These are phyloP conservation scores for Calonectria fujianensis DNA, from an alignment of 2,329 filamentous ascomycete genomes.

Conservation along the genomic window DNA sequence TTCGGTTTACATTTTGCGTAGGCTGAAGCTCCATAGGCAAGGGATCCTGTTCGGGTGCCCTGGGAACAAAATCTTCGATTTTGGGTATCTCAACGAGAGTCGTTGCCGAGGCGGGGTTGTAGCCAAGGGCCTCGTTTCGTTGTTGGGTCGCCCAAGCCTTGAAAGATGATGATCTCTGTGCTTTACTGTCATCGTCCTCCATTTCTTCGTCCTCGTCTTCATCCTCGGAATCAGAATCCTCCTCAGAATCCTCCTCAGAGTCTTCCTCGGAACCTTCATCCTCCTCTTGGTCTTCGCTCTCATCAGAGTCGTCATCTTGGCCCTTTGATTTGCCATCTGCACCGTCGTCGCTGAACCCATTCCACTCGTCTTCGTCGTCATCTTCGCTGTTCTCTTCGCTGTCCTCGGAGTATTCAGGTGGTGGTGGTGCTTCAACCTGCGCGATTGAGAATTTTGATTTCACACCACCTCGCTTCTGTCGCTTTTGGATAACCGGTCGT, in stretches of 20 bases:
- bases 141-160: slow-evolving; percentile 94
- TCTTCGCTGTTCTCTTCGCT: slow-evolving; percentile 59
- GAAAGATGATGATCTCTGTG: slow-evolving; percentile 79
- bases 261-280: slow-evolving; percentile 58
- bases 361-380: slow-evolving; percentile 71
- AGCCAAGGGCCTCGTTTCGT: slow-evolving; percentile 88
- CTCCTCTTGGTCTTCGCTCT: slow-evolving; percentile 47
- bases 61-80: slow-evolving; percentile 78
- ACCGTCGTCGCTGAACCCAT: slow-evolving; percentile 74
- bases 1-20: slow-evolving; percentile 77
- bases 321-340: slow-evolving; percentile 56
- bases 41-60: slow-evolving; percentile 82
- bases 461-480: slow-evolving; percentile 82
- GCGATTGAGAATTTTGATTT: slow-evolving; percentile 71
- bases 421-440: slow-evolving; percentile 63
- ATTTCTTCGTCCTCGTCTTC: slow-evolving; percentile 51
- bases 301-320: slow-evolving; percentile 45
- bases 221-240: slow-evolving; percentile 50
- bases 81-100: slow-evolving; percentile 72
- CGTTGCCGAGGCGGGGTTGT: slow-evolving; percentile 67
- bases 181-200: slow-evolving; percentile 56
- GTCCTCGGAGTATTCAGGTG: slow-evolving; percentile 59
- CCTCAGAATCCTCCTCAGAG: slow-evolving; percentile 55
- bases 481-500: slow-evolving; percentile 87
- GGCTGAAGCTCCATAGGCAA: slow-evolving; percentile 80